phyloP scores from a whole-genome alignment of 805 yeast genomes.

The Torulaspora quercuum region DNA sequence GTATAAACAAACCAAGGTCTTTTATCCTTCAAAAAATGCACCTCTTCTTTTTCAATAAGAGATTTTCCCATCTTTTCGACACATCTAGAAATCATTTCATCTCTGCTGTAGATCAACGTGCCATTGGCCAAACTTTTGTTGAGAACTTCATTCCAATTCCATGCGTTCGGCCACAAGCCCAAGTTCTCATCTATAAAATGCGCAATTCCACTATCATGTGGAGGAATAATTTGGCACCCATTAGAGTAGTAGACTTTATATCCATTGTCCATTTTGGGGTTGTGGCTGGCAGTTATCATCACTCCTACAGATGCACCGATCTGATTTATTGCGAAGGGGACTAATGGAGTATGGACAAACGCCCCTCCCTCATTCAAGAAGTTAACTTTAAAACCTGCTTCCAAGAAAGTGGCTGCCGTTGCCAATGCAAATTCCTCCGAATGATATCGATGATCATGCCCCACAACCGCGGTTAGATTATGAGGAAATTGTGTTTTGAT shows the following conservation, averaged over 20 bases:
- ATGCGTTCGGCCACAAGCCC: conserved; percentile 54
- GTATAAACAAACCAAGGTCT: conserved; percentile 67
- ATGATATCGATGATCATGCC: conserved; percentile 87
- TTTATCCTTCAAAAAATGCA: neutral
- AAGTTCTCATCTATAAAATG: conserved; percentile 55
- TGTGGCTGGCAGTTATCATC: conserved; percentile 90
- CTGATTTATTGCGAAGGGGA: conserved; percentile 77
- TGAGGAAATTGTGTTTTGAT: conserved; percentile 33
- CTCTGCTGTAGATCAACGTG: conserved; percentile 41
- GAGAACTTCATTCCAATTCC: conserved; percentile 45
- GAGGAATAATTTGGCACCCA: conserved; percentile 95
- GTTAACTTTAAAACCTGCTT: conserved; percentile 66
- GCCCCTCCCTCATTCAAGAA: conserved; percentile 41
- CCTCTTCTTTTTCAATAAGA: conserved; percentile 31
- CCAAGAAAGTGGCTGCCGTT: conserved; percentile 69
- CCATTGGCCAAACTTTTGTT: conserved; percentile 25
- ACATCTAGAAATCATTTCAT: conserved; percentile 44
- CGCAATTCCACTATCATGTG: conserved; percentile 78
- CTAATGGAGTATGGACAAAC: conserved; percentile 80
- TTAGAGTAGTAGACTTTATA: conserved; percentile 90
- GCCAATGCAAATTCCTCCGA: conserved; percentile 77
- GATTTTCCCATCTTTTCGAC: conserved; percentile 32
- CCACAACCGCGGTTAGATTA: conserved; percentile 54
- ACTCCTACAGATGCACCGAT: conserved; percentile 72
- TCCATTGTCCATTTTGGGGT: conserved; percentile 84